Percentiles rank a stretch among this genome's conserved stretches.
Conservation (phyloP, 1,284 basidiomycete genomes). For the Thelephora terrestris region DNA sequence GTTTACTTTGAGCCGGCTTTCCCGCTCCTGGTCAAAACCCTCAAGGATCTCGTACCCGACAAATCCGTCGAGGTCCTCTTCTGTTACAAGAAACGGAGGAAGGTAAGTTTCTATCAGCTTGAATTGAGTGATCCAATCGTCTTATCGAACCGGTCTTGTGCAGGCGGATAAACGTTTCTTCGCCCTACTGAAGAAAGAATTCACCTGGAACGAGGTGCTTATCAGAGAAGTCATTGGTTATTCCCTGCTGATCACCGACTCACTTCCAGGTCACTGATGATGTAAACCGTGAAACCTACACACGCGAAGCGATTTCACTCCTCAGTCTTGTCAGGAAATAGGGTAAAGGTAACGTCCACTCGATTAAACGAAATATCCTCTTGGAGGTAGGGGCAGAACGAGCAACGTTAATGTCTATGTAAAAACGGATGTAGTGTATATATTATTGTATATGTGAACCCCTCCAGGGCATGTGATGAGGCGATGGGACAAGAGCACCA, state of each 20-base stretch:
- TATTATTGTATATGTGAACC: too few species aligned
- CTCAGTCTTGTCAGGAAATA: slow-evolving; percentile 22
- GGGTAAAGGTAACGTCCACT: neutral
- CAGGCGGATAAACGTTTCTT: slow-evolving; percentile 93
- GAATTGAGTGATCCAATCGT: neutral
- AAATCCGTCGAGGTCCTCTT: slow-evolving; percentile 66
- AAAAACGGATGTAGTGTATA: too few species aligned
- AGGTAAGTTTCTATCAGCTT: slow-evolving; percentile 35
- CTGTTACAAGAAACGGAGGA: slow-evolving; percentile 90
- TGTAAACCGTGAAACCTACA: slow-evolving; percentile 26
- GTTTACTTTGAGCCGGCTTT: slow-evolving; percentile 96
- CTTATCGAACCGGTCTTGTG: slow-evolving; percentile 1
- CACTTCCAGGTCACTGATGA: slow-evolving; percentile 28
- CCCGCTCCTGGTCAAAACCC: slow-evolving; percentile 75
- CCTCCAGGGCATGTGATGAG: too few species aligned
- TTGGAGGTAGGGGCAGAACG: too few species aligned
- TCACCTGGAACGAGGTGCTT: slow-evolving; percentile 54
- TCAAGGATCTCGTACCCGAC: slow-evolving; percentile 48
- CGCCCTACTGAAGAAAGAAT: slow-evolving; percentile 68
- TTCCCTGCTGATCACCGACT: neutral
- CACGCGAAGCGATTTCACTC: slow-evolving; percentile 30
- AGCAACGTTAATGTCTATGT: too few species aligned
- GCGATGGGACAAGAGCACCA: too few species aligned
- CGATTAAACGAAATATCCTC: too few species aligned
- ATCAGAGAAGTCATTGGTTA: neutral